Evolutionary conservation across 768 basidiomycete species (phyloP).

Genomic region (Sistotremastrum niveocremeum): DNA sequence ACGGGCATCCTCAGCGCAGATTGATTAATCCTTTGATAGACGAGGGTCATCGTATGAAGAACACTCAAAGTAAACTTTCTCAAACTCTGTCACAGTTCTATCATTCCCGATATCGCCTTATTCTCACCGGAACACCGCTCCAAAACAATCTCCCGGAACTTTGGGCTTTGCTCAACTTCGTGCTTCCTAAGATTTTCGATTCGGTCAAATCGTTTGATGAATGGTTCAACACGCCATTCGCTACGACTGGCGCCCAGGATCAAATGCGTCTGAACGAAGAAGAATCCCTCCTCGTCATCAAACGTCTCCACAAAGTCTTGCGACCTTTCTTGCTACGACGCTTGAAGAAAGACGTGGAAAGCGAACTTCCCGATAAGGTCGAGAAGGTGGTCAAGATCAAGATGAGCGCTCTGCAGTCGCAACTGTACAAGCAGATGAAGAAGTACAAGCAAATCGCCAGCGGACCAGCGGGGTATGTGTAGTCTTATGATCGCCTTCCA

Average conservation of each 20-base stretch:
- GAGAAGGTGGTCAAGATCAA: conserved; percentile 96
- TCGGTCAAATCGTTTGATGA: conserved; percentile 99
- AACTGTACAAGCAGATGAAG: conserved; percentile 95
- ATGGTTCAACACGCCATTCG: conserved; percentile 99
- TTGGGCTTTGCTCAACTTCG: conserved; percentile 93
- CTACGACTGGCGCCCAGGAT: conserved; percentile 93
- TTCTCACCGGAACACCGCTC: conserved; percentile 89
- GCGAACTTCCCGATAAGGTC: conserved; percentile 90
- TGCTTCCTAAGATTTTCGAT: conserved; percentile 91
- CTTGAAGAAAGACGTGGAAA: conserved; percentile 94
- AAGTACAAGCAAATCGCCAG: conserved; percentile 95
- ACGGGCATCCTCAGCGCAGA: background rate
- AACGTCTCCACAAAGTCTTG: conserved; percentile 90
- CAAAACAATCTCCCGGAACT: conserved; percentile 96
- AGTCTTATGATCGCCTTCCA: conserved; percentile 1
- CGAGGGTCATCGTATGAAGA: conserved; percentile 98
- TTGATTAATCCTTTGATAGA: conserved; percentile 28
- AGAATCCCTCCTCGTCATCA: conserved; percentile 94
- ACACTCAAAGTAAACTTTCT: conserved; percentile 77
- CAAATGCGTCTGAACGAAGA: conserved; percentile 99
- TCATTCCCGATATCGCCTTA: conserved; percentile 83
- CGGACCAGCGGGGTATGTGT: conserved; percentile 57
- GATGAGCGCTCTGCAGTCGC: conserved; percentile 85
- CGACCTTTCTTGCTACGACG: conserved; percentile 87
- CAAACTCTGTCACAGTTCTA: conserved; percentile 89